These are phyloP conservation scores for Collybia sp. DNA, from an alignment of 768 basidiomycete genomes.

Conservation along the genomic window DNA sequence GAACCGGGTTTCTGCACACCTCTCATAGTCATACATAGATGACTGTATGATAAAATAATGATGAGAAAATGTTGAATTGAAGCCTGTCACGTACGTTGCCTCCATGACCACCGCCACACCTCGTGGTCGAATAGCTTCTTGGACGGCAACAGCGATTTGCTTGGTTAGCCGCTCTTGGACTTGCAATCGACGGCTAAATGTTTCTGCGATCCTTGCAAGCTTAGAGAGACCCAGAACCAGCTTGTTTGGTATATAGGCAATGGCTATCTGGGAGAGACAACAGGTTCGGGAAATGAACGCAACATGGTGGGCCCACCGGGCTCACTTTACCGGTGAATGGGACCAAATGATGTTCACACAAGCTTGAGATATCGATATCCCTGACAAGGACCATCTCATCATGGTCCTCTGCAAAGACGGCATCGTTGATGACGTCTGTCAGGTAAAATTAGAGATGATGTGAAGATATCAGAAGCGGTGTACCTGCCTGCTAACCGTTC, in stretches of 20 bases:
- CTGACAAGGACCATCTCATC: conserved; percentile 99
- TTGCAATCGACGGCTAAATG: conserved; percentile 91
- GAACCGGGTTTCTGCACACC: conserved; percentile 2
- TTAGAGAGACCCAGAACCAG: conserved; percentile 95
- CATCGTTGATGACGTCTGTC: conserved; percentile 96
- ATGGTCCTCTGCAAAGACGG: conserved; percentile 97
- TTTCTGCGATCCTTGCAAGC: conserved; percentile 95
- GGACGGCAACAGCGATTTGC: conserved; percentile 96
- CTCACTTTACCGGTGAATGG: conserved; percentile 96
- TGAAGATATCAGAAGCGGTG: conserved; percentile 11
- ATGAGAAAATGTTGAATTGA: not conserved
- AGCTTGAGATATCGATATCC: conserved; percentile 94
- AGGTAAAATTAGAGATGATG: conserved; percentile 8
- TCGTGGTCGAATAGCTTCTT: conserved; percentile 95
- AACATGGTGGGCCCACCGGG: conserved; percentile 8
- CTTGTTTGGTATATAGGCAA: conserved; percentile 95
- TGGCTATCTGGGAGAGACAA: conserved; percentile 67
- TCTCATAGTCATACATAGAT: conserved; percentile 6
- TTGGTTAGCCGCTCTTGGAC: conserved; percentile 97
- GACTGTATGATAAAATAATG: conserved; percentile 2
- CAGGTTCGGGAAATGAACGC: conserved; percentile 15
- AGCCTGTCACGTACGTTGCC: conserved; percentile 68
- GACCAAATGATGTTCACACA: conserved; percentile 98
- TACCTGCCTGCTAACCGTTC: conserved; percentile 79
- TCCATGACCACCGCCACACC: conserved; percentile 99